Percentiles rank a stretch among this genome's conserved stretches.
Evolutionary conservation across 176 grass and related monocot species (phyloP).

Genomic region (Oryza nivara): DNA sequence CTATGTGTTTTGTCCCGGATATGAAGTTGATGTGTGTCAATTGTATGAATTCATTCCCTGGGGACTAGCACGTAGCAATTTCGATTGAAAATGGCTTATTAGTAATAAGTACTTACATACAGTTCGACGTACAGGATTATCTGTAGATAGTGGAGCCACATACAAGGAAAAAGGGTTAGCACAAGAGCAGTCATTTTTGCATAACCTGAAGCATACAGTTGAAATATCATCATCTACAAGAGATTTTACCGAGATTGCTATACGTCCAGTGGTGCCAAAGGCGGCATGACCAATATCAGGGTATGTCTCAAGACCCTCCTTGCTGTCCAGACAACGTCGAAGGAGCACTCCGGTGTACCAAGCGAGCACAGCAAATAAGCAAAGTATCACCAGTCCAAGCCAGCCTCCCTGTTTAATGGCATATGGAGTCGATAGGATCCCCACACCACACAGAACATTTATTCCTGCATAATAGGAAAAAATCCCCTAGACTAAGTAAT

Average conservation of each 20-base stretch:
- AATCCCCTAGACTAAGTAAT: background rate
- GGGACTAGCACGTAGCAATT: conserved; percentile 26
- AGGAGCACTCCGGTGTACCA: conserved; percentile 87
- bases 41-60: background rate
- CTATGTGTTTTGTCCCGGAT: conserved; percentile 4
- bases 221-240: background rate
- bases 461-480: conserved; percentile 52
- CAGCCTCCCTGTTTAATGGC: conserved; percentile 82
- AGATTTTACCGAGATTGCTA: conserved; percentile 72
- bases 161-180: conserved; percentile 29
- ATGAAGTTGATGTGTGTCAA: background rate
- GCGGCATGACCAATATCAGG: conserved; percentile 94
- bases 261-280: conserved; percentile 76
- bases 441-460: conserved; percentile 92
- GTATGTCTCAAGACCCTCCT: conserved; percentile 75
- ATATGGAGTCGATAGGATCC: conserved; percentile 90
- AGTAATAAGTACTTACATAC: conserved; percentile 73
- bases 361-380: conserved; percentile 63
- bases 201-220: conserved; percentile 1
- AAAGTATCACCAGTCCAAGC: conserved; percentile 71
- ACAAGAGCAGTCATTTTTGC: background rate
- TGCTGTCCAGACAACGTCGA: conserved; percentile 81
- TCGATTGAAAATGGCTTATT: background rate
- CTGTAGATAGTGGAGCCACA: conserved; percentile 53
- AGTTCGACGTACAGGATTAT: conserved; percentile 88